Conservation (phyloP, 2,329 filamentous ascomycete genomes). For the Knoxdaviesia capensis region DNA sequence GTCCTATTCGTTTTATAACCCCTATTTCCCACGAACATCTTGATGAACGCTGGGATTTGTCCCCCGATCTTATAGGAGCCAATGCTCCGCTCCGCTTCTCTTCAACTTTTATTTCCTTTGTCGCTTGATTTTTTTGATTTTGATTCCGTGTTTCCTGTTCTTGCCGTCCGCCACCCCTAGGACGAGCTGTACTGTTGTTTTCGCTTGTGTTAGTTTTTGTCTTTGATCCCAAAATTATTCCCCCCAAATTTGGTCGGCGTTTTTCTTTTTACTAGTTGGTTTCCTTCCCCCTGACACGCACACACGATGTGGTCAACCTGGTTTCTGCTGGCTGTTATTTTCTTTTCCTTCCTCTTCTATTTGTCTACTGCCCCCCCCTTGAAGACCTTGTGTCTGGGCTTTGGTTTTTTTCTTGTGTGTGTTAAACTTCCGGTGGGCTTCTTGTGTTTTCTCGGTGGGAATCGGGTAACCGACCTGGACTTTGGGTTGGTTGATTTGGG, state of each 20-base stretch:
- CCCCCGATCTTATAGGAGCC: too few species aligned
- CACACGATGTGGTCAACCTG: not conserved
- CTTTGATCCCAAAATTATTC: not conserved
- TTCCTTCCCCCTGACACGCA: not conserved
- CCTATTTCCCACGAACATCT: too few species aligned
- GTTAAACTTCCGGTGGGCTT: conserved; percentile 2
- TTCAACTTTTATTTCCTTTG: too few species aligned
- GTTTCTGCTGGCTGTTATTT: not conserved
- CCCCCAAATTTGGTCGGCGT: not conserved
- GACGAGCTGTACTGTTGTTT: not conserved
- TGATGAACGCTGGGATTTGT: too few species aligned
- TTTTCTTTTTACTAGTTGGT: not conserved
- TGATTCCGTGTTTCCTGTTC: not conserved
- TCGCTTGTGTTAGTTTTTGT: not conserved
- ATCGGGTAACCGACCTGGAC: too few species aligned
- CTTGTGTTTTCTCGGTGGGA: not conserved
- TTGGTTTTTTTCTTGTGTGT: not conserved
- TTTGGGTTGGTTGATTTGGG: not conserved
- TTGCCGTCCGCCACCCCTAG: conserved; percentile 2
- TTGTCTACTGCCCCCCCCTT: not conserved
- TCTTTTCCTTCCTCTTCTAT: not conserved
- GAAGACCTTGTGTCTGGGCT: not conserved
- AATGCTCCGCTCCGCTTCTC: too few species aligned
- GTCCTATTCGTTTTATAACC: too few species aligned
- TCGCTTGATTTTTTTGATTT: too few species aligned